Percentiles rank a stretch among this genome's conserved stretches.
Conservation (phyloP, 139 green algal species). For the Chlorella sp. region DNA sequence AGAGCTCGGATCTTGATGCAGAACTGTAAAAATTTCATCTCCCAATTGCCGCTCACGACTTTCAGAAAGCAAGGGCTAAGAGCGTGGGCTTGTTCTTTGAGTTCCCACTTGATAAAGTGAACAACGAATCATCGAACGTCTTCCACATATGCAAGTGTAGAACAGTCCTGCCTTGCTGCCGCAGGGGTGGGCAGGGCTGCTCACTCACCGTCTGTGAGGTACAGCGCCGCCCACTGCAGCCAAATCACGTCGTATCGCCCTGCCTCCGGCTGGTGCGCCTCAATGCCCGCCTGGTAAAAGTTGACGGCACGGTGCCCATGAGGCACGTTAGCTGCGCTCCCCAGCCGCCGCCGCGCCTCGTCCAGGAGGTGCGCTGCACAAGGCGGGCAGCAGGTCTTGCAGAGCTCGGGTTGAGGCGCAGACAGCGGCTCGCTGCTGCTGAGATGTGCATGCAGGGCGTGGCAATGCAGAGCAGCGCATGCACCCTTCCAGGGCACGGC, state of each 20-base stretch:
- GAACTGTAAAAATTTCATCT: too few species aligned
- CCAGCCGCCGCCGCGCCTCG: slow-evolving; percentile 45
- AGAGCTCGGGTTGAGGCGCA: too few species aligned
- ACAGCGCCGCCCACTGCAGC: slow-evolving; percentile 90
- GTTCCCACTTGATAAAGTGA: too few species aligned
- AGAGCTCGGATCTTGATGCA: too few species aligned
- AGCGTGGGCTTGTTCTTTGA: too few species aligned
- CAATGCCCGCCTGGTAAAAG: slow-evolving; percentile 62
- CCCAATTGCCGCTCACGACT: too few species aligned
- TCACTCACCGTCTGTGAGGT: slow-evolving; percentile 89
- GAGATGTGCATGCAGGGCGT: neutral
- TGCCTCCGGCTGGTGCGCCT: slow-evolving; percentile 65
- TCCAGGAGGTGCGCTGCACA: slow-evolving; percentile 70
- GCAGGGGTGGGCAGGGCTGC: neutral
- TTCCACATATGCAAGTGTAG: too few species aligned
- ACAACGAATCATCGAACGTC: too few species aligned
- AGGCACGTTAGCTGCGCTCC: slow-evolving; percentile 12
- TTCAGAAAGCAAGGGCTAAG: too few species aligned
- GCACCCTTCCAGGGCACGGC: too few species aligned
- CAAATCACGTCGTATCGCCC: slow-evolving; percentile 82
- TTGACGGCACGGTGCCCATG: slow-evolving; percentile 41
- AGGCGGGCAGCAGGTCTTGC: neutral
- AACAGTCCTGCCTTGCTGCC: neutral
- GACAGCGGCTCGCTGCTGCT: too few species aligned
- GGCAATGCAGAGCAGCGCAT: neutral